phyloP scores from a whole-genome alignment of 2,329 filamentous ascomycete genomes.

The Coleophoma crateriformis region DNA sequence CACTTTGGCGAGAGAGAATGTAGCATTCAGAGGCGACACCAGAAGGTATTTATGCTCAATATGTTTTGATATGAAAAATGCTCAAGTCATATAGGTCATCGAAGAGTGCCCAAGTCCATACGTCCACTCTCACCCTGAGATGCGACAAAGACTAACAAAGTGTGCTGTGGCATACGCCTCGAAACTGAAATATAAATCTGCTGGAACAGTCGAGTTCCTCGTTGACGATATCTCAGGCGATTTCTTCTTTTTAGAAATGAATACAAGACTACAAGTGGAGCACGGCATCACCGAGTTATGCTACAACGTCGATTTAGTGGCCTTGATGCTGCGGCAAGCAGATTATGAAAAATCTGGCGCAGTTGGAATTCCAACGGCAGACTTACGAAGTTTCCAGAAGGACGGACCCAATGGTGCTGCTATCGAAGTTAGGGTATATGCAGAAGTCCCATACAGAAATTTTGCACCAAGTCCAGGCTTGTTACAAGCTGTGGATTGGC shows the following conservation, averaged over 20 bases:
- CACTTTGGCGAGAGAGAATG: conserved; percentile 39
- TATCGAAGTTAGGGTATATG: conserved; percentile 69
- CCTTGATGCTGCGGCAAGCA: conserved; percentile 19
- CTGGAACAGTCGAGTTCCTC: conserved; percentile 61
- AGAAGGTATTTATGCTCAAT: conserved; percentile 34
- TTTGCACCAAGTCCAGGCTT: conserved; percentile 52
- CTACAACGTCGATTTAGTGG: conserved; percentile 32
- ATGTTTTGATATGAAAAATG: neutral
- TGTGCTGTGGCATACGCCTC: conserved; percentile 32
- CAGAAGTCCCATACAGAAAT: conserved; percentile 59
- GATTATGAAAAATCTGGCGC: conserved; percentile 10
- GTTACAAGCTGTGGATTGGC: conserved; percentile 28
- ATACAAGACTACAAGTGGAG: conserved; percentile 40
- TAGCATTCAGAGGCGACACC: conserved; percentile 40
- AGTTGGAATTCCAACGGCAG: conserved; percentile 35
- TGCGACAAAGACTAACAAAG: conserved; percentile 28
- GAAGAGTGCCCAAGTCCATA: conserved; percentile 38
- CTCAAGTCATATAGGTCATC: neutral
- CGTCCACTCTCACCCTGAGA: conserved; percentile 30
- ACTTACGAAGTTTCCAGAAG: conserved; percentile 8
- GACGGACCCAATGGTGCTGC: conserved; percentile 53
- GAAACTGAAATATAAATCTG: conserved; percentile 44
- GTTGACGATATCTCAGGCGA: conserved; percentile 36
- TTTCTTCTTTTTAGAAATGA: conserved; percentile 44
- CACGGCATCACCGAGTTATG: conserved; percentile 41